Base-by-base conservation (phyloP, 495 filamentous ascomycete genomes). In the Lepraria neglecta region DNA sequence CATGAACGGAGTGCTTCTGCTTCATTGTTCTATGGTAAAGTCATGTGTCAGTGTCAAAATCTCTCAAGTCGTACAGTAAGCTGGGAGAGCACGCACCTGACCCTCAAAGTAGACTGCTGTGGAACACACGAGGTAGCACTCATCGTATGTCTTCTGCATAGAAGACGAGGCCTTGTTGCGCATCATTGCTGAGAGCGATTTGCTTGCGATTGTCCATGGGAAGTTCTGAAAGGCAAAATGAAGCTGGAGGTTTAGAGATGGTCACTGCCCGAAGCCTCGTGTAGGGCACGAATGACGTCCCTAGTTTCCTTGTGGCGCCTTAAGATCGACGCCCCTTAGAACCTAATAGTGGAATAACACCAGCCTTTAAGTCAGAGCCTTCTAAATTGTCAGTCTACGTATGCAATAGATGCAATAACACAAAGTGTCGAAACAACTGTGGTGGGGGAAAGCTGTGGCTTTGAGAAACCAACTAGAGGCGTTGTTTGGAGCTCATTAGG, bases 141-240 rank as follows among this genome's bases (percentile, higher is more conserved):
- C 90, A 77, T 97, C 91, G 75, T 97, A 97, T 59, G 90, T 95
- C 81, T 96, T 97, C 78, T 97, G 94, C 72, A 97, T 79, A 58
- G 85, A 84, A 71, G 90, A 86, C 64, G 84, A 78, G 48, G 82
- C 81, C 70, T 87, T 90, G 78, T 82, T 87, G 76, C 89, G 88
- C 83, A 92, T 89, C 87, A 88, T 90, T n/a, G 48, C 57, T 56
- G 12, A 44, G 28, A 31, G 0, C 11, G 31, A 52, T 21, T 52
- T 19, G 46, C 46, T 42, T 60, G 7, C 15, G 40, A 17, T 42
- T 7, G 58, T 60, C 58, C 58, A 60, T 60, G 47, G 40, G 7
- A 43, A 14, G 17, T 17, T 33, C 12, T 45, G 15, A 31, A 30
- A 52, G 21, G 45, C 15, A 48, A 17, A 30, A 11, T 10, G 14